These are phyloP conservation scores for Pseudopyricularia cyperi DNA, from an alignment of 2,329 filamentous ascomycete genomes.

Conservation along the genomic window DNA sequence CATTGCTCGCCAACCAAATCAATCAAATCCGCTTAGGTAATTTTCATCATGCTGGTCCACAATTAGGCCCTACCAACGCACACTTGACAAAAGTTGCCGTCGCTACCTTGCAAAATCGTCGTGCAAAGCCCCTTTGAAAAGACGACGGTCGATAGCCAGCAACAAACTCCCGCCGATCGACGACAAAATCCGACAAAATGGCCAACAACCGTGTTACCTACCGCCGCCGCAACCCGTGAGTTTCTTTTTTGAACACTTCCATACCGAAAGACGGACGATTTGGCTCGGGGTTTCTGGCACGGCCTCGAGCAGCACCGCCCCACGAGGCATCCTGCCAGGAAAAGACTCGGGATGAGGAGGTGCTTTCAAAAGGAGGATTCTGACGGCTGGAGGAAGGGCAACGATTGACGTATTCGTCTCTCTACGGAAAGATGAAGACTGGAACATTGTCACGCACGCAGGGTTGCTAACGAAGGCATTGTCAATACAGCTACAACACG, in stretches of 20 bases:
- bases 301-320: background rate
- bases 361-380: background rate
- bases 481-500: conserved; percentile 75
- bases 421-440: too few relatives aligned
- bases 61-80: background rate
- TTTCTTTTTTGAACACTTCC: too few relatives aligned
- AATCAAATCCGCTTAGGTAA: background rate
- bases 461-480: background rate
- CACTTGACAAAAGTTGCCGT: background rate
- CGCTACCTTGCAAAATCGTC: background rate
- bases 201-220: conserved; percentile 43
- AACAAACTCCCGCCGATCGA: conserved; percentile 1
- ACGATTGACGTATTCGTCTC: too few relatives aligned
- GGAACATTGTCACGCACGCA: too few relatives aligned
- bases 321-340: background rate
- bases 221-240: conserved; percentile 66
- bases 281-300: background rate
- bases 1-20: too few relatives aligned
- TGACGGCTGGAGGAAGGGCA: too few relatives aligned
- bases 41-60: background rate
- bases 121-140: background rate
- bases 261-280: background rate
- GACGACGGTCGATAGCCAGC: background rate
- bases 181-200: conserved; percentile 31
- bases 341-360: background rate